These are phyloP conservation scores for Gaeumannomyces sp. DNA, from an alignment of 2,329 filamentous ascomycete species.

Conservation along the genomic window DNA sequence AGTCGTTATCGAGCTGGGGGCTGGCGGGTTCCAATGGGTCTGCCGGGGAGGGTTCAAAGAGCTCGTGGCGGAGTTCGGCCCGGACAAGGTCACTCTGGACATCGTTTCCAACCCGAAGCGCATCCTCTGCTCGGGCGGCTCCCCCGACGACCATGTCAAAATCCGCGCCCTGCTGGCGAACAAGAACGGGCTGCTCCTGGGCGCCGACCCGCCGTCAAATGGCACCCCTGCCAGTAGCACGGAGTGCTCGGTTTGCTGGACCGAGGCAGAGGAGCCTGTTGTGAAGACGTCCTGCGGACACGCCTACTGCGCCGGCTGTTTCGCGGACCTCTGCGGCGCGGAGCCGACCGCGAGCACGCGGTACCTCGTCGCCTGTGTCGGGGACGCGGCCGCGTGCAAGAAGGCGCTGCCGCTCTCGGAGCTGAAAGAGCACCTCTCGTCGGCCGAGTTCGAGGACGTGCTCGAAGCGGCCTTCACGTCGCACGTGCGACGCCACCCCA, in stretches of 20 bases:
- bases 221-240: not conserved
- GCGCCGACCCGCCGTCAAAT: not conserved
- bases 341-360: constrained; percentile 2
- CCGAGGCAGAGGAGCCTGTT: constrained; percentile 26
- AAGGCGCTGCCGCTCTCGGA: constrained; percentile 20
- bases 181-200: not conserved
- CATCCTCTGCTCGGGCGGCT: constrained; percentile 25
- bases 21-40: constrained; percentile 23
- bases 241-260: constrained; percentile 31
- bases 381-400: constrained; percentile 20
- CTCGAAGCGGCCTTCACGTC: constrained; percentile 29
- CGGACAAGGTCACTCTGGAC: constrained; percentile 25
- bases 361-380: constrained; percentile 21
- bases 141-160: not conserved
- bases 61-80: constrained; percentile 21
- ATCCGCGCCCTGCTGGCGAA: no score
- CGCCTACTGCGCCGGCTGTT: constrained; percentile 36
- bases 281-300: constrained; percentile 32
- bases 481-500: constrained; percentile 27
- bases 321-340: constrained; percentile 24
- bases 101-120: constrained; percentile 24
- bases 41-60: constrained; percentile 24
- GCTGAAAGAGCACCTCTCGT: constrained; percentile 25
- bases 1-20: constrained; percentile 21
- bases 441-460: constrained; percentile 28